phyloP scores from a whole-genome alignment of 257 asterid species.

The Solanum appendiculatum region DNA sequence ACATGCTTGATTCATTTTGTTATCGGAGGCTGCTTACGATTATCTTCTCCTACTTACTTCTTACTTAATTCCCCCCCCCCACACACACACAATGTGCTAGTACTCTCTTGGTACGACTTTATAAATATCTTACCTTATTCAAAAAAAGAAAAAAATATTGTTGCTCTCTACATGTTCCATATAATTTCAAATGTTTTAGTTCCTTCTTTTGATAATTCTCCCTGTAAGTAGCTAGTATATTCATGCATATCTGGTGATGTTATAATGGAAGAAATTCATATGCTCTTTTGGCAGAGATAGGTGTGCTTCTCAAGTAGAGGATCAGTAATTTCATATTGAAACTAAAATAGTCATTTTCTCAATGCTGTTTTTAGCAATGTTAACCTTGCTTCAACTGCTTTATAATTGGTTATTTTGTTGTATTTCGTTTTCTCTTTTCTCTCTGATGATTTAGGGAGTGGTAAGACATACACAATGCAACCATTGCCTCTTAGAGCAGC shows the following conservation, averaged over 20 bases:
- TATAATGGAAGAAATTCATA: not conserved
- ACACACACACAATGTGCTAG: not conserved
- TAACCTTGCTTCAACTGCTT: not conserved
- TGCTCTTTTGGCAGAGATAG: not conserved
- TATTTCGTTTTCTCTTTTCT: not conserved
- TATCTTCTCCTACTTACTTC: not conserved
- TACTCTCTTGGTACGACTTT: not conserved
- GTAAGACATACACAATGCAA: conserved; percentile 98
- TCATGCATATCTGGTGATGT: not conserved
- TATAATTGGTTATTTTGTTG: not conserved
- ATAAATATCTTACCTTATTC: not conserved
- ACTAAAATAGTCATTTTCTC: not conserved
- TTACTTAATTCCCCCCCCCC: too few species aligned
- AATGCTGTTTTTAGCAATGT: not conserved
- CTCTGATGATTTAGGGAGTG: conserved; percentile 61
- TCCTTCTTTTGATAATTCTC: not conserved
- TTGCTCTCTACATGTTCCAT: not conserved
- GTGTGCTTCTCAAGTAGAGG: not conserved
- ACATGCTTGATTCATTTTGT: not conserved
- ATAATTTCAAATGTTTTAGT: not conserved
- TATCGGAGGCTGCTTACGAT: not conserved
- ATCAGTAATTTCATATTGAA: not conserved
- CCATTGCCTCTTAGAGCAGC: conserved; percentile 98
- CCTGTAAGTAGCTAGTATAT: not conserved
- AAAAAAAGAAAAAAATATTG: not conserved